Percentiles rank a stretch among this genome's conserved stretches.
Evolutionary conservation across 441 rosid species (phyloP).

Genomic region (Lagerstroemia fauriei): DNA sequence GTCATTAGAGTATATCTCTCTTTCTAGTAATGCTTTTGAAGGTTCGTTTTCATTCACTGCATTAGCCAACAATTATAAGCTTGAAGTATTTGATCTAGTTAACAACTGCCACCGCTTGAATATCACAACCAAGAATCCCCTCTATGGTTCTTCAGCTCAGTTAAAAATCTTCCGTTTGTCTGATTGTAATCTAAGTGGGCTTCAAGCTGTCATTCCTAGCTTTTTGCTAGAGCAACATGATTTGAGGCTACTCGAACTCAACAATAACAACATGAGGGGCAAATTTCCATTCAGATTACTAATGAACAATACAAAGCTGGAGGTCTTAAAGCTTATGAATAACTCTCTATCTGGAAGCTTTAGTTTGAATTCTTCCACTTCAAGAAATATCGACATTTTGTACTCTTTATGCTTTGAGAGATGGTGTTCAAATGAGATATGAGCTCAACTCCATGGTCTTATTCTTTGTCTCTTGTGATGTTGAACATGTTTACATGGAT

Average conservation of each 20-base stretch:
- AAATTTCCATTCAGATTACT: constrained; percentile 37
- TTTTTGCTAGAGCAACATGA: constrained; percentile 1
- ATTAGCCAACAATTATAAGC: not conserved
- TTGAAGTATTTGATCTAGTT: constrained; percentile 6
- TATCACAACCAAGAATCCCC: constrained; percentile 2
- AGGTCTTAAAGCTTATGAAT: not conserved
- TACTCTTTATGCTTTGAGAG: not conserved
- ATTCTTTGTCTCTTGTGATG: not conserved
- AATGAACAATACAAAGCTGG: constrained; percentile 25
- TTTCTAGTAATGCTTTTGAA: constrained; percentile 3
- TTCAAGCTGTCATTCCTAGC: constrained; percentile 1
- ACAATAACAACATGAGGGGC: constrained; percentile 1
- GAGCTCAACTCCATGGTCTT: not conserved
- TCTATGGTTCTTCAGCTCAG: not conserved
- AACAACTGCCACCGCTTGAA: not conserved
- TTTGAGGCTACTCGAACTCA: not conserved
- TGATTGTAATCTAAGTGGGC: not conserved
- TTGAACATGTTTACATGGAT: not conserved
- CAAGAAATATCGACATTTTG: not conserved
- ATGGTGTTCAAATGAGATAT: not conserved
- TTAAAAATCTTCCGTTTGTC: not conserved
- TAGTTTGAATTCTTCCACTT: constrained; percentile 19
- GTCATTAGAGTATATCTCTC: not conserved
- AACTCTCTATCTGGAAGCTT: constrained; percentile 27
- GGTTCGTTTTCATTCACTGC: not conserved